These are phyloP conservation scores for Russula earlei DNA, from an alignment of 768 basidiomycete genomes.

Conservation along the genomic window DNA sequence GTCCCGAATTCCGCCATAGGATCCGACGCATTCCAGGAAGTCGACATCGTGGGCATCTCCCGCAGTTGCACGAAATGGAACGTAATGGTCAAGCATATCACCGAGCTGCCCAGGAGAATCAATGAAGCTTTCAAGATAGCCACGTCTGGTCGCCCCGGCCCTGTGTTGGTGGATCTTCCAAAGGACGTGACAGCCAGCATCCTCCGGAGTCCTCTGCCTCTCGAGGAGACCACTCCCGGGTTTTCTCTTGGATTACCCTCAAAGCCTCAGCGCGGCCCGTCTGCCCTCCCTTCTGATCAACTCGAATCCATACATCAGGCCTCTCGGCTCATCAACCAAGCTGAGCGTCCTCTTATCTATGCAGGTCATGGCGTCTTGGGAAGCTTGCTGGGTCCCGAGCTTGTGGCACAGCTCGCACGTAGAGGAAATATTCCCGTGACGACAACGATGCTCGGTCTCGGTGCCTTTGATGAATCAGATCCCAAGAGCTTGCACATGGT, in stretches of 20 bases:
- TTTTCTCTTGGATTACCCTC: constrained; percentile 58
- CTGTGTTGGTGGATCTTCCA: constrained; percentile 96
- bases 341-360: constrained; percentile 86
- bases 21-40: constrained; percentile 97
- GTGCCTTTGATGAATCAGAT: constrained; percentile 88
- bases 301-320: constrained; percentile 65
- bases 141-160: constrained; percentile 91
- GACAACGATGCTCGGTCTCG: constrained; percentile 95
- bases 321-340: constrained; percentile 83
- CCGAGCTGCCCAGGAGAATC: constrained; percentile 89
- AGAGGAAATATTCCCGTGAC: constrained; percentile 94
- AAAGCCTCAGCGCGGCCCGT: constrained; percentile 55
- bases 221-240: constrained; percentile 80
- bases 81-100: constrained; percentile 97
- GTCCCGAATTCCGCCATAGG: constrained; percentile 99
- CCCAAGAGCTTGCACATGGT: constrained; percentile 90
- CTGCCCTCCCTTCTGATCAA: constrained; percentile 33
- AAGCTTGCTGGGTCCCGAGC: constrained; percentile 68
- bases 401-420: constrained; percentile 69
- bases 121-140: constrained; percentile 99
- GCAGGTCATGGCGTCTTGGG: constrained; percentile 87
- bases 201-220: constrained; percentile 74
- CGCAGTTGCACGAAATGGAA: constrained; percentile 99
- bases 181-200: constrained; percentile 96
- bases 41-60: constrained; percentile 93